Conservation (phyloP, 192 early-diverging fungal species). For the Coemansia reversa region DNA sequence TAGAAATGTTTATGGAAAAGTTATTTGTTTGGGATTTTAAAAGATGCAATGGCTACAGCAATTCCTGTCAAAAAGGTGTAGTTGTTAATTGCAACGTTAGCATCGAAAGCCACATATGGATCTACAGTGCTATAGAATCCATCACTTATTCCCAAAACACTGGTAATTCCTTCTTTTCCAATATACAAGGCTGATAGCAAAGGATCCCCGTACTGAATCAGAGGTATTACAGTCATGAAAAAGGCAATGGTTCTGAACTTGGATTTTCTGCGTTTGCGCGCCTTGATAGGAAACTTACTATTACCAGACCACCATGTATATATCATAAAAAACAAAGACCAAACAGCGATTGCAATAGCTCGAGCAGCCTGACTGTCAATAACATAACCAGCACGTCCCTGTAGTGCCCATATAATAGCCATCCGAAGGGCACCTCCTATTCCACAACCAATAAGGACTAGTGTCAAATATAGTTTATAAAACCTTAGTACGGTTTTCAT, state of each 20-base stretch:
- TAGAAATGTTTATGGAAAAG: not conserved
- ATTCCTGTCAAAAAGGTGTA: no score
- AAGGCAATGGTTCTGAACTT: not conserved
- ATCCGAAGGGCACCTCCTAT: no score
- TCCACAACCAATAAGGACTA: no score
- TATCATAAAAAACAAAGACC: not conserved
- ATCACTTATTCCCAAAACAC: not conserved
- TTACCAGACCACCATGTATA: not conserved
- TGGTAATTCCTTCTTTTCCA: not conserved
- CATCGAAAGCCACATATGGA: not conserved
- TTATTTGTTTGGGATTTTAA: not conserved
- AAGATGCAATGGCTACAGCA: no score
- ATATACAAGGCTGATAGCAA: conserved; percentile 5
- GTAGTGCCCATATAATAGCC: not conserved
- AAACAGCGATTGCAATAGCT: not conserved
- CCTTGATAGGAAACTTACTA: not conserved
- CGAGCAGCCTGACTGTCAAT: not conserved
- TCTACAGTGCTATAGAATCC: not conserved
- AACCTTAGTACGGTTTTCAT: no score
- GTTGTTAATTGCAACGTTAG: no score
- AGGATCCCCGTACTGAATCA: not conserved
- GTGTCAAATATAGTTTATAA: no score
- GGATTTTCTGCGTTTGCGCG: not conserved
- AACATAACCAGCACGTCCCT: not conserved
- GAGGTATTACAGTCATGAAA: not conserved